These are phyloP conservation scores for Coemansia sp. DNA, from an alignment of 192 early-diverging fungal species.

Conservation along the genomic window DNA sequence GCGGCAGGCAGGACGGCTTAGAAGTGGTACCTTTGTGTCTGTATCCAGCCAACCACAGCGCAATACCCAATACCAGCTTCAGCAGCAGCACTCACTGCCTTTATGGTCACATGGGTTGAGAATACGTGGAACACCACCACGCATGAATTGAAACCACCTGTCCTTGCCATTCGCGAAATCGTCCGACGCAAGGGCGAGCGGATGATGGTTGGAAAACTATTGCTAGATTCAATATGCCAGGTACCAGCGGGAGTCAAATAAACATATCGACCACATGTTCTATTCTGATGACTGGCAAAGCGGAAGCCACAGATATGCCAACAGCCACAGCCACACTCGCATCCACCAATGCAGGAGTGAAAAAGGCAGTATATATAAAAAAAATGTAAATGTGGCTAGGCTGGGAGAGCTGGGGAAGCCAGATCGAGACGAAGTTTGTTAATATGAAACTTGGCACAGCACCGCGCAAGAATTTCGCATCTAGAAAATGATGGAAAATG, in stretches of 20 bases:
- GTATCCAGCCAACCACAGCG: no score
- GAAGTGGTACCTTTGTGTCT: no score
- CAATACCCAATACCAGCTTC: no score
- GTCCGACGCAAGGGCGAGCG: no score
- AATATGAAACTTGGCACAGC: no score
- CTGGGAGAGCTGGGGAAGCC: background rate
- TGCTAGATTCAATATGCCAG: no score
- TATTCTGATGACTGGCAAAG: background rate
- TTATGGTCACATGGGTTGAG: slow-evolving; percentile 33
- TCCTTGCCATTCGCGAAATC: no score
- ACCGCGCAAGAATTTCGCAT: no score
- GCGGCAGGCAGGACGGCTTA: no score
- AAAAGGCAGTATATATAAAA: background rate
- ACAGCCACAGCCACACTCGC: background rate
- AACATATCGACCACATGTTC: background rate
- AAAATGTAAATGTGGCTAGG: background rate
- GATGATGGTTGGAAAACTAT: no score
- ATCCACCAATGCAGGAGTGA: background rate
- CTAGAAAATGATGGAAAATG: background rate
- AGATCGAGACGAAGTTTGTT: background rate
- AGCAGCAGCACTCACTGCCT: no score
- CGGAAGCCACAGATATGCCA: background rate
- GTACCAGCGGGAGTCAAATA: no score
- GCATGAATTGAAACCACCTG: background rate
- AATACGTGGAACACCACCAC: slow-evolving; percentile 9